Conservation (phyloP, 176 grass and related monocot species). For the Areca catechu region DNA sequence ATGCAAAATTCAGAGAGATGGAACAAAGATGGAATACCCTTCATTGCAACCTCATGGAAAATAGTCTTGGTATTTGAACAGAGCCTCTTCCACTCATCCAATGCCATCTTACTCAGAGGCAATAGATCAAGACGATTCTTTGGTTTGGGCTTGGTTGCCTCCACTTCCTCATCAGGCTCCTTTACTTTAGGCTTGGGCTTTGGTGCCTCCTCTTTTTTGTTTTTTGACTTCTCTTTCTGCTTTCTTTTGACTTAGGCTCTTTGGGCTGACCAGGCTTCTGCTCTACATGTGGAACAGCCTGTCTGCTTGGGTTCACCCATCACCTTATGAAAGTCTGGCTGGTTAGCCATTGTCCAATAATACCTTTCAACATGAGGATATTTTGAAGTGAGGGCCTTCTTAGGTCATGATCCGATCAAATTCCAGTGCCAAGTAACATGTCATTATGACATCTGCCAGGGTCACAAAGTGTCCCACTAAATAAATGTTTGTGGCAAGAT, state of each 20-base stretch:
- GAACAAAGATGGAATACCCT: slow-evolving; percentile 28
- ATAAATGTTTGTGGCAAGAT: slow-evolving; percentile 60
- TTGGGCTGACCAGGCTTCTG: slow-evolving; percentile 42
- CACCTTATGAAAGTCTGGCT: slow-evolving; percentile 55
- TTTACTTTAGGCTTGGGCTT: slow-evolving; percentile 33
- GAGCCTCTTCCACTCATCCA: slow-evolving; percentile 87
- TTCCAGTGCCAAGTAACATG: slow-evolving; percentile 53
- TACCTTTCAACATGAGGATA: slow-evolving; percentile 85
- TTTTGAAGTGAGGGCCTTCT: slow-evolving; percentile 58
- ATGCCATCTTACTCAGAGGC: slow-evolving; percentile 73
- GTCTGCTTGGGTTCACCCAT: slow-evolving; percentile 55
- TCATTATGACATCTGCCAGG: slow-evolving; percentile 73
- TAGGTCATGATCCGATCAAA: slow-evolving; percentile 42
- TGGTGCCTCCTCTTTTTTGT: slow-evolving; percentile 40
- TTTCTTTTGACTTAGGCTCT: slow-evolving; percentile 57
- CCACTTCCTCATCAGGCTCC: slow-evolving; percentile 54
- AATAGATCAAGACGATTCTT: slow-evolving; percentile 82
- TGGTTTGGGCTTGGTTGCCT: slow-evolving; percentile 62
- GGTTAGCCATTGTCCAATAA: slow-evolving; percentile 78
- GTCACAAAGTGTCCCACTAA: slow-evolving; percentile 62
- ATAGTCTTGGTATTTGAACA: slow-evolving; percentile 87
- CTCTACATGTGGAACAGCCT: slow-evolving; percentile 37
- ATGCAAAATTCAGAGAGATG: too few relatives aligned
- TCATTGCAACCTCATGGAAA: slow-evolving; percentile 79
- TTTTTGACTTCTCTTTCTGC: slow-evolving; percentile 44